Evolutionary conservation across 768 basidiomycete species (phyloP).

Genomic region (Dacryopinax primogenitus): DNA sequence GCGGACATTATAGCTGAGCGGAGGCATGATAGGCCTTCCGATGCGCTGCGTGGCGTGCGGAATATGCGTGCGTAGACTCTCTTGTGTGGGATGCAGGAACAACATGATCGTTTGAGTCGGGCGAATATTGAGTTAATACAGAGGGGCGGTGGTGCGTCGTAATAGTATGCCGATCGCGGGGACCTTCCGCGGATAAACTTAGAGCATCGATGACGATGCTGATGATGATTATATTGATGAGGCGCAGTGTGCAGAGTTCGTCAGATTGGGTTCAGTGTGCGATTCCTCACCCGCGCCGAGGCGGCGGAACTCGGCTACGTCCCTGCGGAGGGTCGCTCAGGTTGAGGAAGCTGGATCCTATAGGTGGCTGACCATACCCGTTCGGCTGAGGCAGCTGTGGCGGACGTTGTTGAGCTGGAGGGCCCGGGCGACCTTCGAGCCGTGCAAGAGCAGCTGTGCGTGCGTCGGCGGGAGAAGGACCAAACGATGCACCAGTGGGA

Average conservation of each 20-base stretch:
- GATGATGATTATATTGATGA: neutral
- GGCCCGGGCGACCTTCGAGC: neutral
- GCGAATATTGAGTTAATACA: neutral
- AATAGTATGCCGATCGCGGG: neutral
- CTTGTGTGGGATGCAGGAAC: neutral
- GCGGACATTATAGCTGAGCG: neutral
- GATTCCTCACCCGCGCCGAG: neutral
- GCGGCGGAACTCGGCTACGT: neutral
- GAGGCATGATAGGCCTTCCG: neutral
- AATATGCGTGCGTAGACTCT: neutral
- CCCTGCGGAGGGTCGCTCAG: slow-evolving; percentile 2
- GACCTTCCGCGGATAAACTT: neutral
- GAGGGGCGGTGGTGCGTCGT: neutral
- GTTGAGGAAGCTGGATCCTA: neutral
- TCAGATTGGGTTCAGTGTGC: neutral
- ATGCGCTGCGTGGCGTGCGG: neutral
- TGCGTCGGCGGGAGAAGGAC: neutral
- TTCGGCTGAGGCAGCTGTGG: neutral
- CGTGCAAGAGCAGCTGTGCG: neutral
- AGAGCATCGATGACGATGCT: neutral
- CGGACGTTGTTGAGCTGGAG: neutral
- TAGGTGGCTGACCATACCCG: neutral
- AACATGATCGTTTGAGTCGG: neutral
- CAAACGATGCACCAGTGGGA: neutral
- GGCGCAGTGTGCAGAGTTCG: neutral